Evolutionary conservation across 192 early-diverging fungal species (phyloP), one percentile per base, ranked within the genome.

Genomic region (Globomyces pollinis-pini): DNA sequence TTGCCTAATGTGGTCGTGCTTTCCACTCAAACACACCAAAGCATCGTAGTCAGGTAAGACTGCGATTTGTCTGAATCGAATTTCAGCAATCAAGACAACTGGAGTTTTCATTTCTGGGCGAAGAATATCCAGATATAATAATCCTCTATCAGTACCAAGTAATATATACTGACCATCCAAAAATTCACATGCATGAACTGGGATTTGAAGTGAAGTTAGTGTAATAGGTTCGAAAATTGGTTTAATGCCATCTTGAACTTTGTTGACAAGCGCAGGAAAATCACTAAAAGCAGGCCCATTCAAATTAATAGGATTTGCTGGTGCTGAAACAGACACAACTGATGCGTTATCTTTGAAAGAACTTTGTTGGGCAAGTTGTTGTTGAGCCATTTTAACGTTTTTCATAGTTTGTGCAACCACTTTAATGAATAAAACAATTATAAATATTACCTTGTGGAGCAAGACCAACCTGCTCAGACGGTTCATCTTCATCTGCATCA

Each of bases 1-100:
- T 57, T 84, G 82, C 15, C 82, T 72, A 13, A 84, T 63, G 34
- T 84, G 80, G 52, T 80, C 69, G 52, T 81, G 73, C 51, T 77
- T 76, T 20, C 82, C 82, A 13, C 69, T 74, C n/a, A 84, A 55
- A 12, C 80, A 80, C 20, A 84, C 57, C 65, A 84, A 60, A 0
- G 77, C 68, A 39, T 74, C 74, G 53, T 80, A 84, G 38, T 81
- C 78, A 3, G 75, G 44, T 12, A 84, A 54, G 28, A 84, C 67
- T 45, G 69, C 64, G 33, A 84, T 61, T 54, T 84, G 79, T 52
- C 65, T 69, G 70, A 84, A 84, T n/a, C 78, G 66, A 18, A 70
- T 74, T 44, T 79, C 71, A 33, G 70, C 64, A 30, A 84, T 77
- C 15, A 81, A 50, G 7, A 71, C 69, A 11, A 83, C 60, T 9